Evolutionary conservation across 495 filamentous ascomycete genomes (phyloP), one percentile per base, ranked within the genome.

Genomic region (Parachaetomium inaequale): DNA sequence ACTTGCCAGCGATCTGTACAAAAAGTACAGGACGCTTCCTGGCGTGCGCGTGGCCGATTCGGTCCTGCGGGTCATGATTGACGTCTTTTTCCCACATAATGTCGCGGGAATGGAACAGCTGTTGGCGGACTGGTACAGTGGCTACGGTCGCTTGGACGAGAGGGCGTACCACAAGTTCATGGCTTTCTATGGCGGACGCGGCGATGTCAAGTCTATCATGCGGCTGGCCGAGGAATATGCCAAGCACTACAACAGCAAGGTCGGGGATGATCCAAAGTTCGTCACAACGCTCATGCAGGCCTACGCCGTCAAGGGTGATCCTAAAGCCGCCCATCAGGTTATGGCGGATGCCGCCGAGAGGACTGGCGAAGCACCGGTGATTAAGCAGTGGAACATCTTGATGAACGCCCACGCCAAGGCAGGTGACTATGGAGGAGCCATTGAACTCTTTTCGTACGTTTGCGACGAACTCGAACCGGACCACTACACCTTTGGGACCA

Each of bases 381-480:
- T 74, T 0, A 38, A 51, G 14, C 83, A 81, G 46, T 95, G 87
- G 85, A 96, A 97, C 68, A 87, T 88, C 31, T 70, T 96, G 34
- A 75, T 98, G 17, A 82, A 87, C 61, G 89, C 90, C 4, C 80
- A 91, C 71, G 75, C 77, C 2, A 85, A 84, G 65, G 82, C 82
- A 6, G 77, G 81, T 29, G 87, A 96, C 72, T 77, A 88, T 50
- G 77, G 85, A 42, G 84, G 84, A 4, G 85, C 85, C 17, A 76
- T 89, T 61, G 63, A 72, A 3, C 78, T 77, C 28, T 89, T 93
- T 60, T 74, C 85, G 19, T 66, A 79, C 14, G 74, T 94, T 67
- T 70, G 83, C 17, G 63, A 74, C 10, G 70, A 71, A 6, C 63
- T 78, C 14, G 55, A 75, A 29, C 86, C 85, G 0, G 82, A 88